A percentile compares a stretch with the other conserved stretches of the same genome.
Evolutionary conservation across 2,329 filamentous ascomycete species (phyloP).

Genomic region (Metarhizium brunneum): DNA sequence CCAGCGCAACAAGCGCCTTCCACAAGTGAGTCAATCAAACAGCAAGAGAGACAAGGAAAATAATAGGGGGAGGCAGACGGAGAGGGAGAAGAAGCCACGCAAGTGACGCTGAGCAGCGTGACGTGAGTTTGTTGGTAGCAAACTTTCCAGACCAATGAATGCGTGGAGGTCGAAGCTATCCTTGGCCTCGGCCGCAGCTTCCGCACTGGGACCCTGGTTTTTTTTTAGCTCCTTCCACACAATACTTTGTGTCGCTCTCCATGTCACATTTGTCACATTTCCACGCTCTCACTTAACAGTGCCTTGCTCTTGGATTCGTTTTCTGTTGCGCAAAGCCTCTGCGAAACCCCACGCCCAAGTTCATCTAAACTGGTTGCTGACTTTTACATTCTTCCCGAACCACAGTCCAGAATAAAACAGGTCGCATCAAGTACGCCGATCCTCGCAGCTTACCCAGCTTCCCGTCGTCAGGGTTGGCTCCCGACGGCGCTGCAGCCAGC

Average conservation of each 20-base stretch:
- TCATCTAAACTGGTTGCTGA: background rate
- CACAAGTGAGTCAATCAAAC: slow-evolving; percentile 4
- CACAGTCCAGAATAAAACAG: slow-evolving; percentile 17
- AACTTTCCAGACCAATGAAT: too few relatives aligned
- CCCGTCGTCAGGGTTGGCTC: slow-evolving; percentile 53
- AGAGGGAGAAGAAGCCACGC: too few relatives aligned
- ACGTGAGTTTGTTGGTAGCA: too few relatives aligned
- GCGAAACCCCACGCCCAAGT: background rate
- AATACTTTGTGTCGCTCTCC: background rate
- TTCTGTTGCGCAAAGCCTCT: too few relatives aligned
- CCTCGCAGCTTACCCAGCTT: slow-evolving; percentile 67
- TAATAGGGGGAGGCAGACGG: too few relatives aligned
- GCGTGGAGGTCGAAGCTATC: background rate
- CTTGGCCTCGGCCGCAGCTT: background rate
- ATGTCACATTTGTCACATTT: background rate
- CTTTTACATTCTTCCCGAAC: background rate
- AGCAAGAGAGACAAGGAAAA: background rate
- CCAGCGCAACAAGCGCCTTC: slow-evolving; percentile 6
- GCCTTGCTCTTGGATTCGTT: too few relatives aligned
- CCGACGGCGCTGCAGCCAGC: slow-evolving; percentile 54
- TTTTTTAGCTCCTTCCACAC: background rate
- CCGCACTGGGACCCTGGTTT: background rate
- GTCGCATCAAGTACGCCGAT: slow-evolving; percentile 59
- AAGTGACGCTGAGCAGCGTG: too few relatives aligned
- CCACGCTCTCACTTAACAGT: background rate